Evolutionary conservation across 257 asterid genomes (phyloP), one percentile per base, ranked within the genome.

Genomic region (Asclepias syriaca): DNA sequence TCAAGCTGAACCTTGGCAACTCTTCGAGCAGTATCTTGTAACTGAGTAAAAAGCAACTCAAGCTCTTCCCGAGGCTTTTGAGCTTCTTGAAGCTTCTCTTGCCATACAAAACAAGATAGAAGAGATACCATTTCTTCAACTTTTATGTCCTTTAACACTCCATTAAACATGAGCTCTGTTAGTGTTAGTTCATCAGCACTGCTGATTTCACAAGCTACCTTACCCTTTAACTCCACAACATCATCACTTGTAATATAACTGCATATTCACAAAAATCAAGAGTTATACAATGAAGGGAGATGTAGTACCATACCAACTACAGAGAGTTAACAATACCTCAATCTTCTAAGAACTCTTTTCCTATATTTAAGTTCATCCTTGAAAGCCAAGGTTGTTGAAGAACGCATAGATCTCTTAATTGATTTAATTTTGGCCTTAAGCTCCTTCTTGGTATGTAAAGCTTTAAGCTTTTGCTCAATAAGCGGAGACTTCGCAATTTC

Each of bases 1-100:
- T 95, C 98, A 2, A 91, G 91, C 86, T 95, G 98, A 83, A 95
- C 89, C 86, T 91, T 90, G 49, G 98, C 98, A 77, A 95, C 98
- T 75, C 79, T 87, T 40, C 98, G 85, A 40, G 99, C 99, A 50
- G 90, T 84, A 76, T 94, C 99, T 78, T 88, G 98, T 76, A 94
- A 78, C 76, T 88, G 96, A 16, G 89, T 71, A 77, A 87, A 86
- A 65, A 89, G 93, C 77, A 90, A 79, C 68, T 84, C 96, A 70
- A 95, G 98, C 76, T 88, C 98, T 49, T 90, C 98, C 39, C 89
- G 82, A 29, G 99, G 99, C 84, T 90, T 95, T 80, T 77, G 93
- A 72, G 96, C 92, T 82, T 88, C 99, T 76, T 85, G 80, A 67
- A 95, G 95, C 85, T 92, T 95, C 87, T 95, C 99, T 79, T 84